A percentile compares a stretch with the other conserved stretches of the same genome.
These are phyloP conservation scores for Atkinsonella texensis DNA, from an alignment of 2,329 filamentous ascomycete species.

Conservation along the genomic window DNA sequence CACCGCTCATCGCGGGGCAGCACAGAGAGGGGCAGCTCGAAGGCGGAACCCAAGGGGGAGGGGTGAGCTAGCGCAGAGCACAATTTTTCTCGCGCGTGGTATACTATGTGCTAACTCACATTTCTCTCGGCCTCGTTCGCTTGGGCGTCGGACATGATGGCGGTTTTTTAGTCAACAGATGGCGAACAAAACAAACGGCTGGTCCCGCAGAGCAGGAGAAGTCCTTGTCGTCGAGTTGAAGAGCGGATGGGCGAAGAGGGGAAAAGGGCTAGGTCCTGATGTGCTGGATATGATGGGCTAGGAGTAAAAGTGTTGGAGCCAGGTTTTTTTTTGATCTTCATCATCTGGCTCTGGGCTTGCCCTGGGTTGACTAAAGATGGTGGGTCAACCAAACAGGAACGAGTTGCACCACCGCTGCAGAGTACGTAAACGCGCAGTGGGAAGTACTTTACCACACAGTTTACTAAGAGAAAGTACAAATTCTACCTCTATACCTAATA, in stretches of 20 bases:
- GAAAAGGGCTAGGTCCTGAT: constrained; percentile 6
- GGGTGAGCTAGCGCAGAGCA: constrained; percentile 6
- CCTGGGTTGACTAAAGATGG: neutral
- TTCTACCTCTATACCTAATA: too few species aligned
- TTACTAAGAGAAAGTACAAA: too few species aligned
- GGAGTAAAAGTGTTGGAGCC: constrained; percentile 19
- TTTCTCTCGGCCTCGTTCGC: constrained; percentile 97
- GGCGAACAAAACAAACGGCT: constrained; percentile 13
- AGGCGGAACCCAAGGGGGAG: neutral
- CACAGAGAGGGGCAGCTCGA: constrained; percentile 14
- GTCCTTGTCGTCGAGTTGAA: constrained; percentile 4
- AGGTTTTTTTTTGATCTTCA: constrained; percentile 5
- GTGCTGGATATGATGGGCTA: constrained; percentile 7
- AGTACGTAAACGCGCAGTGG: too few species aligned
- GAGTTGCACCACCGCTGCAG: too few species aligned
- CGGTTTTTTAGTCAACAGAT: constrained; percentile 12
- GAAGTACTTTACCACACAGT: too few species aligned
- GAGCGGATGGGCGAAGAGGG: constrained; percentile 9
- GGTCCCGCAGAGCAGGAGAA: constrained; percentile 13
- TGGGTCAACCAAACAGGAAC: neutral
- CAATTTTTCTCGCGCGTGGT: constrained; percentile 8
- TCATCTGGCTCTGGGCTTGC: neutral
- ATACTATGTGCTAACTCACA: constrained; percentile 29
- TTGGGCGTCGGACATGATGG: constrained; percentile 77
- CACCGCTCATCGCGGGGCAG: constrained; percentile 19